Base-by-base conservation (phyloP, 2,329 filamentous ascomycete genomes). In the Neurospora sp. region DNA sequence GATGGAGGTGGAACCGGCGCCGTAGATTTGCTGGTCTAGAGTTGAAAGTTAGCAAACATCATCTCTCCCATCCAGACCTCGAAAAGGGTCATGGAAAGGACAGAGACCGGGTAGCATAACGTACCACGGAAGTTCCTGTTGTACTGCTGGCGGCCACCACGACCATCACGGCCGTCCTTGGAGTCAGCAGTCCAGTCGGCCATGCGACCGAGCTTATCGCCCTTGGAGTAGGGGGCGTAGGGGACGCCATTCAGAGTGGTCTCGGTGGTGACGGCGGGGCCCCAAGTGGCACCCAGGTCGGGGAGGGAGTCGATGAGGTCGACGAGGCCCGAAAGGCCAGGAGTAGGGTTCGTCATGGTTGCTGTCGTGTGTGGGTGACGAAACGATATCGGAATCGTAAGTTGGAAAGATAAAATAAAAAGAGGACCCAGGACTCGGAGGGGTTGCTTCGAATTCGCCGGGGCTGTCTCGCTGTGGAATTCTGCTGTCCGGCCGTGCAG, bases 171-270 rank as follows among this genome's bases (percentile, higher is more conserved):
- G 72, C 86, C 84, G 76, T 96, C 93, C 83, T 97, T 97, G 80
- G 92, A 90, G 79, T 97, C 96, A 67, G 89, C 79, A 19, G 94
- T 97, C 96, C 96, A 99, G 85, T 99, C 96, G 72, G 96, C 96
- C 94, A 99, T 98, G 81, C 96, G 94, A 78, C 96, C 96, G 72
- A 99, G 86, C 87, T 97, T 98, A 85, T 99, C 96, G 80, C 93
- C 93, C 84, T 99, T 99, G 75, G 94, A 97, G 86, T 96, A 99
- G 72, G 96, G 96, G 76, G 96, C 96, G 81, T 97, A 99, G 46
- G 96, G 96, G 67, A 98, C 93, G 79, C 96, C 96, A 80, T 97
- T 90, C 77, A 98, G 88, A 73, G 92, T 97, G 74, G 93, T 97
- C 80, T 97, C 93, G 77, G 84, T 89, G 72, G 93, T 91, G 75